phyloP scores from a whole-genome alignment of 192 early-diverging fungal genomes.

The Gaertneriomyces sp. region DNA sequence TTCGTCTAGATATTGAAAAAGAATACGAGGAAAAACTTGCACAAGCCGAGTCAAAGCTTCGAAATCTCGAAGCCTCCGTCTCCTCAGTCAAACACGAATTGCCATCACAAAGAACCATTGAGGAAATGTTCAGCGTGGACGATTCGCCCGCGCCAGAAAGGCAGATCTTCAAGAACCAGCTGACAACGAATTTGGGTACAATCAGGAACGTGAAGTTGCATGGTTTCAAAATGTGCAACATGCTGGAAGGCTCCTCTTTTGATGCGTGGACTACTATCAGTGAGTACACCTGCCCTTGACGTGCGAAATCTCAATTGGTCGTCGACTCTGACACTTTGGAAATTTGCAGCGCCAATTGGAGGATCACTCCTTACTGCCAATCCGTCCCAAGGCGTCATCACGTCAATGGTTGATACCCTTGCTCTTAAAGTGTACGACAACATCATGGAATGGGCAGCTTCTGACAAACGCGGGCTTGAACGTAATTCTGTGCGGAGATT shows the following conservation, averaged over 20 bases:
- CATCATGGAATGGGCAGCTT: conserved; percentile 25
- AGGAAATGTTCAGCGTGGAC: conserved; percentile 9
- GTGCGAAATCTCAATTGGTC: neutral
- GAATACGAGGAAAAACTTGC: conserved; percentile 21
- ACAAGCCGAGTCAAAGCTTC: neutral
- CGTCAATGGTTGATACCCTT: conserved; percentile 24
- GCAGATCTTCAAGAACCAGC: conserved; percentile 21
- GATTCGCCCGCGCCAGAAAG: neutral
- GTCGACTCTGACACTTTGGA: neutral
- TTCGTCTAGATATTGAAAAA: neutral
- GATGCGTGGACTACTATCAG: conserved; percentile 21
- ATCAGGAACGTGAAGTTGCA: conserved; percentile 13
- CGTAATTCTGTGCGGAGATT: conserved; percentile 13
- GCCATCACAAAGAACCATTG: conserved; percentile 1
- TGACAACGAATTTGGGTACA: conserved; percentile 3
- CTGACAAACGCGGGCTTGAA: conserved; percentile 8
- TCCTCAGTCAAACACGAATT: conserved; percentile 3
- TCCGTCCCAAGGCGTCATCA: conserved; percentile 15
- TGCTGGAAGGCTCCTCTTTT: conserved; percentile 18
- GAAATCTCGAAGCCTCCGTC: conserved; percentile 10
- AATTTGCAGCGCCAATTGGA: conserved; percentile 7
- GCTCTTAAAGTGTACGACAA: conserved; percentile 27
- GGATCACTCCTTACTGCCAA: conserved; percentile 26
- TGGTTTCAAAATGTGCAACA: conserved; percentile 26
- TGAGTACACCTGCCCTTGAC: neutral